phyloP scores from a whole-genome alignment of 129 eudicot genomes.

The Pittosporum tobira region DNA sequence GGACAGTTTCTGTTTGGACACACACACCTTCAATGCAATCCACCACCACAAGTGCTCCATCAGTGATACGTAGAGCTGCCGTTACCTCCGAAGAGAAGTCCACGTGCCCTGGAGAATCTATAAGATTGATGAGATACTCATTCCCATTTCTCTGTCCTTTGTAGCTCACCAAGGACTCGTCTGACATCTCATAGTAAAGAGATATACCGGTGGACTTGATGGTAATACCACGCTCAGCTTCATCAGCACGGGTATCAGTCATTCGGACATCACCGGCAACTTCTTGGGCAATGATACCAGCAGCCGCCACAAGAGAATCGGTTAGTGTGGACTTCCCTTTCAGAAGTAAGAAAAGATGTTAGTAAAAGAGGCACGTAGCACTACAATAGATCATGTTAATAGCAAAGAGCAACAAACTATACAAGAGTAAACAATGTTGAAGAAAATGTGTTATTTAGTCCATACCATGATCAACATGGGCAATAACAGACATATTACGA shows the following conservation, averaged over 20 bases:
- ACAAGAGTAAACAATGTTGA: too few relatives aligned
- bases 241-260: slow-evolving; percentile 63
- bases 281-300: slow-evolving; percentile 68
- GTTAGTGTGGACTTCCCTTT: slow-evolving; percentile 61
- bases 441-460: too few relatives aligned
- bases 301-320: slow-evolving; percentile 67
- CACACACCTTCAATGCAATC: slow-evolving; percentile 66
- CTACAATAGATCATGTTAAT: background rate
- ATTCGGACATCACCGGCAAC: slow-evolving; percentile 60
- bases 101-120: slow-evolving; percentile 63
- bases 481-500: slow-evolving; percentile 54
- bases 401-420: background rate
- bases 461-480: slow-evolving; percentile 51
- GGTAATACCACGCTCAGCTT: slow-evolving; percentile 64
- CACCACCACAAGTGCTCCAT: slow-evolving; percentile 56
- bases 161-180: slow-evolving; percentile 36
- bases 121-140: slow-evolving; percentile 54
- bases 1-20: slow-evolving; percentile 61
- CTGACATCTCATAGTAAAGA: slow-evolving; percentile 46
- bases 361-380: background rate
- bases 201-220: slow-evolving; percentile 64
- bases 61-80: slow-evolving; percentile 64
- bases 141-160: slow-evolving; percentile 46
- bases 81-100: slow-evolving; percentile 70
- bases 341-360: background rate